Evolutionary conservation across 805 yeast genomes (phyloP), one percentile per base, ranked within the genome.

Genomic region (Kazachstania africana): DNA sequence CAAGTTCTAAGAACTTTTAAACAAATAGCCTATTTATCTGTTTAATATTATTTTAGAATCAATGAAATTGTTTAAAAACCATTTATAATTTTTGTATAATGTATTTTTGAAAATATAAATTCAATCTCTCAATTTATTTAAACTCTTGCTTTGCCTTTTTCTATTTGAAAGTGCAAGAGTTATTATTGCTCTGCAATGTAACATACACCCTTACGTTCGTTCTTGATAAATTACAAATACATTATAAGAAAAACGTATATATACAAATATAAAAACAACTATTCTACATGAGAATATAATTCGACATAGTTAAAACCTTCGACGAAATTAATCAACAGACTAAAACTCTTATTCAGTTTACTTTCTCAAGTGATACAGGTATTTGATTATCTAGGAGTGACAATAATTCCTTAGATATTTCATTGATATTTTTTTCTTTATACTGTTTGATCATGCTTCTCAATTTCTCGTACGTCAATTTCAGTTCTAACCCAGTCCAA

Each of bases 1-100:
- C 70, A 91, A 91, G 75, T 91, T 91, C 71, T 91, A 88, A 83
- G 56, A 13, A 19, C 17, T 13, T 16, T 8, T 26, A 26, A 26
- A 26, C 20, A 13, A 12, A 12, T 12, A 23, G 16, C 4, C 6
- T 24, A 13, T 13, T 24, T 12, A 17, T 12, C 5, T 24, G 10
- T 10, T 24, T 27, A 17, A 26, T 31, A 21, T 32, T 26, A 12
- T 25, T 27, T 20, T 16, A 6, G 8, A 20, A 26, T 31, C 15
- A 32, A 16, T 12, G 26, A 20, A 32, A 32, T 21, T 22, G 19
- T 24, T 13, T 27, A 20, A 26, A 25, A 31, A 17, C 27, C 28
- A 12, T 23, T 14, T 34, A 26, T 35, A 19, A 24, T 31, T 24
- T 36, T 24, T 36, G 32, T 36, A 34, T 34, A 31, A 31, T 31